phyloP scores from a whole-genome alignment of 2,329 filamentous ascomycete species.

The Dactylellina haptotyla region DNA sequence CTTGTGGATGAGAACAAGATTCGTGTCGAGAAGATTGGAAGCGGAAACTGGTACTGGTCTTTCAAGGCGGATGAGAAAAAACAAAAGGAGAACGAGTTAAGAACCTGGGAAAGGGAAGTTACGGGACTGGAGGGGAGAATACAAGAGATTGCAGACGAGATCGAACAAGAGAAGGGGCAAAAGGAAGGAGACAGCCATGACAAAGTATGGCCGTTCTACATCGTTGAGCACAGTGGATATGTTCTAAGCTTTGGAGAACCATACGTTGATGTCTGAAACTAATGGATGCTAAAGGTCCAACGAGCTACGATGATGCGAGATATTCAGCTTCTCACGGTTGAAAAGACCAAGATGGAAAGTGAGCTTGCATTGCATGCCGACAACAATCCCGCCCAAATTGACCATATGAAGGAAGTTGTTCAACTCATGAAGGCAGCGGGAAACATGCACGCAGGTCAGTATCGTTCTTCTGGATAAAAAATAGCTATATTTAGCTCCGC shows the following conservation, averaged over 20 bases:
- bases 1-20: constrained; percentile 72
- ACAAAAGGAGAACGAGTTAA: constrained; percentile 59
- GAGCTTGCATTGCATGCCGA: constrained; percentile 55
- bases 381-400: constrained; percentile 51
- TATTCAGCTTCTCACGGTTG: constrained; percentile 34
- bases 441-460: constrained; percentile 55
- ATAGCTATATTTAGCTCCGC: background rate
- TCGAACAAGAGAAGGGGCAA: constrained; percentile 17
- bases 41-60: constrained; percentile 77
- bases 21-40: constrained; percentile 75
- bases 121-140: constrained; percentile 22
- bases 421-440: constrained; percentile 52
- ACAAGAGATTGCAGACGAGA: constrained; percentile 13
- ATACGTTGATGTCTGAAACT: too few relatives aligned
- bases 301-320: constrained; percentile 33
- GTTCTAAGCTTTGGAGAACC: too few relatives aligned
- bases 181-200: constrained; percentile 20
- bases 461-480: too few relatives aligned
- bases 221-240: too few relatives aligned
- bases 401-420: constrained; percentile 38
- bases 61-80: constrained; percentile 71
- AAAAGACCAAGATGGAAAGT: constrained; percentile 50
- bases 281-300: too few relatives aligned
- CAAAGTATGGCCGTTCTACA: constrained; percentile 2
- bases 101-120: constrained; percentile 35